Evolutionary conservation across 805 yeast genomes (phyloP).

Genomic region (Blastobotrys muscicola): DNA sequence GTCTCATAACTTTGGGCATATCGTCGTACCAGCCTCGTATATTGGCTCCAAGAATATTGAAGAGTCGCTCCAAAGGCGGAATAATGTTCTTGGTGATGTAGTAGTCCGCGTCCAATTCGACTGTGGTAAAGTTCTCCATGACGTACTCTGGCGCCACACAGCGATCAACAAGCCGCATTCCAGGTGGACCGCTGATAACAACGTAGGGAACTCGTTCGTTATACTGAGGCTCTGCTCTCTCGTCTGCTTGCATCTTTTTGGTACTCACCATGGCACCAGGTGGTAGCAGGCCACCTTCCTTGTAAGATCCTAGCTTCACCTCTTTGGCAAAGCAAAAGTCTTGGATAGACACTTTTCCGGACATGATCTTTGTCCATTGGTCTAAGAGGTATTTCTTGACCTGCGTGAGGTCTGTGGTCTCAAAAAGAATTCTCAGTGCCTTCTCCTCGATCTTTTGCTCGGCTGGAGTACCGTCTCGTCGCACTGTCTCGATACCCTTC

Average conservation of each 20-base stretch:
- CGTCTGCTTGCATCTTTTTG: constrained; percentile 52
- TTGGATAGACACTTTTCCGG: constrained; percentile 55
- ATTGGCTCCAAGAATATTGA: constrained; percentile 76
- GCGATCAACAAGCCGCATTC: constrained; percentile 59
- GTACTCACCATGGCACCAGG: constrained; percentile 86
- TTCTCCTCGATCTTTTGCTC: constrained; percentile 75
- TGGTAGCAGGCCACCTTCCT: constrained; percentile 62
- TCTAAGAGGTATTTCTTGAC: constrained; percentile 56
- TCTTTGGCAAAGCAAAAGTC: constrained; percentile 91
- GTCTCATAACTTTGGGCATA: constrained; percentile 38
- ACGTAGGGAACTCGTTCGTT: constrained; percentile 82
- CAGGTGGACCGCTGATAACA: constrained; percentile 51
- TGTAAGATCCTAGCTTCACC: constrained; percentile 76
- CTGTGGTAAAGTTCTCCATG: constrained; percentile 30
- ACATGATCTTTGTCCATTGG: constrained; percentile 58
- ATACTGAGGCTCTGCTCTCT: constrained; percentile 75
- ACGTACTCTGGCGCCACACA: constrained; percentile 72
- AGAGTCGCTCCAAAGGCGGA: constrained; percentile 83
- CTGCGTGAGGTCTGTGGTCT: constrained; percentile 55
- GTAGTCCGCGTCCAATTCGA: constrained; percentile 66
- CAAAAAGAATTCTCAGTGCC: constrained; percentile 58
- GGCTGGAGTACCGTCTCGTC: constrained; percentile 93
- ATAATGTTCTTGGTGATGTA: constrained; percentile 75
- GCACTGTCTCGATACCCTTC: constrained; percentile 89
- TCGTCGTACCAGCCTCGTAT: constrained; percentile 65